A percentile compares a stretch with the other conserved stretches of the same genome.
phyloP scores from a whole-genome alignment of 257 asterid genomes.

The Solanum infundibuliforme region DNA sequence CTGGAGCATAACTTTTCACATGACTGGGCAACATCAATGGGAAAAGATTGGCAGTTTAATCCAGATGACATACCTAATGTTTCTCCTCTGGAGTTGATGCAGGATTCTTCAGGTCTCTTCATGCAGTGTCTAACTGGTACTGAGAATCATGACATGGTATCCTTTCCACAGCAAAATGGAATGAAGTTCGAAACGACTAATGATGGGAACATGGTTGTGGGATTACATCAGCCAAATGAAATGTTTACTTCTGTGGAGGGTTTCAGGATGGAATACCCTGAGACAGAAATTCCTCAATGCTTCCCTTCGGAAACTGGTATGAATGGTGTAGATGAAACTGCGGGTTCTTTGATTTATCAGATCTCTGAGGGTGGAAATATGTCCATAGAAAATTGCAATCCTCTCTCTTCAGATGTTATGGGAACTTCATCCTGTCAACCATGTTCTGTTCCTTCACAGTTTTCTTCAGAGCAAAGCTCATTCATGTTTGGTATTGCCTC shows the following conservation, averaged over 20 bases:
- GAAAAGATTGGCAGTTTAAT: constrained; percentile 54
- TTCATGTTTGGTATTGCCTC: constrained; percentile 25
- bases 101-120: constrained; percentile 27
- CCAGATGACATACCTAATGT: constrained; percentile 51
- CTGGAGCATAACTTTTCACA: constrained; percentile 41
- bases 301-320: constrained; percentile 25
- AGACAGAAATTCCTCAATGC: constrained; percentile 24
- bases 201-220: constrained; percentile 27
- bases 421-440: constrained; percentile 35
- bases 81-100: constrained; percentile 40
- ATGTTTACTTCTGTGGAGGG: constrained; percentile 26
- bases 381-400: constrained; percentile 28
- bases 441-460: constrained; percentile 21
- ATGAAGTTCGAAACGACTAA: constrained; percentile 19
- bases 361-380: constrained; percentile 36
- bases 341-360: constrained; percentile 30
- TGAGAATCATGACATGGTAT: constrained; percentile 18
- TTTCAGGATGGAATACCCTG: constrained; percentile 21
- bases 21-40: constrained; percentile 48
- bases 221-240: constrained; percentile 27
- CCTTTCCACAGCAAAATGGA: constrained; percentile 29
- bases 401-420: constrained; percentile 24
- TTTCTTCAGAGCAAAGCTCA: constrained; percentile 24
- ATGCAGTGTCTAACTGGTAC: constrained; percentile 29
- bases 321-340: constrained; percentile 21